Base-by-base conservation (phyloP, 139 green algal genomes). In the Picochlorum sp. region DNA sequence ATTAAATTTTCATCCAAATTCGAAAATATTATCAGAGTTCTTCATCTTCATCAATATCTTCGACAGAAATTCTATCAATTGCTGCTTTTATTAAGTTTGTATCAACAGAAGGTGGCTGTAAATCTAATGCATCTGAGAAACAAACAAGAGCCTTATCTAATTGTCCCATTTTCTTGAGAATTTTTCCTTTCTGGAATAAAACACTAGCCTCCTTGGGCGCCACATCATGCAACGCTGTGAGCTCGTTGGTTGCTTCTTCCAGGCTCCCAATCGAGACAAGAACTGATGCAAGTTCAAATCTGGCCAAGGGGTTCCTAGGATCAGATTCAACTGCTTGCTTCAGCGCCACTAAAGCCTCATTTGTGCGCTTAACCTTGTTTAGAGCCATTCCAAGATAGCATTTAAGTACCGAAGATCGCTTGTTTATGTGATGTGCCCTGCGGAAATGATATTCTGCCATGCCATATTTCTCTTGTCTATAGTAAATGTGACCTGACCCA, bases 401-500 rank as follows among this genome's bases (percentile, higher is more conserved):
- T 44, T 73, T 75, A 62, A 98, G 80, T 64, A 97, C 89, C 25
- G 73, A 89, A 47, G 76, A 91, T 50, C 65, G 63, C 13, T 77
- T 65, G 73, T 96, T 87, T 56, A 98, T 81, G 50, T 54, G 25
- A 1, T 77, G 41, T 3, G 87, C 85, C 7, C 65, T 63, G 33
- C 77, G 53, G 68, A 96, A 96, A 78, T 96, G 85, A 60, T 83
- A 81, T 55, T 94, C 80, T 3, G 90, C 88, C 70, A 93, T 70
- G 20, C 81, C 75, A 33, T 82, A 91, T 77, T 95, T 94, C 65
- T 97, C 91, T 75, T 97, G 88, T 26, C 84, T 67, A 60, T 88
- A 89, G 62, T 87, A 89, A 25, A 97, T 86, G 64, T 88, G 82
- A 20, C 91, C 91, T 45, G 97, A 75, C 13, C 91, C 91, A 72